Base-by-base conservation (phyloP, 2,329 filamentous ascomycete genomes). In the Penicillium sp. region DNA sequence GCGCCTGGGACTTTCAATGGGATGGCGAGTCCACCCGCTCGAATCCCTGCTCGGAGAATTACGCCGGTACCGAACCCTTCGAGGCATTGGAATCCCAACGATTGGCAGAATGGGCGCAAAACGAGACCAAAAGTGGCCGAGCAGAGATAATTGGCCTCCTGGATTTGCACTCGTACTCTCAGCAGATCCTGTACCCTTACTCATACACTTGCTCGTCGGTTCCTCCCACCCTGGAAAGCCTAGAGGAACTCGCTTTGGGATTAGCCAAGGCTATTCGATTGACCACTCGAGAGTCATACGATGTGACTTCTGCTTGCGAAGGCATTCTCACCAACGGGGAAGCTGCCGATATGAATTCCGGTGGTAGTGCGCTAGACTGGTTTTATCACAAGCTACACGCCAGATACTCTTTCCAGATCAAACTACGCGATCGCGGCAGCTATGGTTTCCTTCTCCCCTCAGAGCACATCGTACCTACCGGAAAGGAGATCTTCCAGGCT, bases 161-260 rank as follows among this genome's bases (percentile, higher is more conserved):
- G 40, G 94, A 99, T 71, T 81, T 97, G 23, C 94, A 99, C 74
- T 93, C 91, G 1, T 99, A 97, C 73, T 95, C 91, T 0, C 92
- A 99, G 75, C 90, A 97, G 74, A 88, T 99, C 19, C 81, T 97
- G 8, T 97, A 94, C 70, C 94, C 94, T 0, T 97, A 92, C 71
- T 87, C 90, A 5, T 96, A 91, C 75, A 90, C 90, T 11, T 99
- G 94, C 78, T 77, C 80, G 5, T 81, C 83, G 5, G 79, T 87
- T 24, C 93, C 94, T 11, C 92, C 93, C 0, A 92, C 92, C 33
- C 79, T 94, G 14, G 94, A 99, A 75, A 96, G 95, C 65, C 83
- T 99, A 1, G 86, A 96, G 73, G 94, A 99, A 73, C 82, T 97
- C 16, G 94, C 88, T 1, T 83, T 92, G 52, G 93, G 92, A 23